Base-by-base conservation (phyloP, 352 stramenopile genomes). In the Phytophthora pluvialis region DNA sequence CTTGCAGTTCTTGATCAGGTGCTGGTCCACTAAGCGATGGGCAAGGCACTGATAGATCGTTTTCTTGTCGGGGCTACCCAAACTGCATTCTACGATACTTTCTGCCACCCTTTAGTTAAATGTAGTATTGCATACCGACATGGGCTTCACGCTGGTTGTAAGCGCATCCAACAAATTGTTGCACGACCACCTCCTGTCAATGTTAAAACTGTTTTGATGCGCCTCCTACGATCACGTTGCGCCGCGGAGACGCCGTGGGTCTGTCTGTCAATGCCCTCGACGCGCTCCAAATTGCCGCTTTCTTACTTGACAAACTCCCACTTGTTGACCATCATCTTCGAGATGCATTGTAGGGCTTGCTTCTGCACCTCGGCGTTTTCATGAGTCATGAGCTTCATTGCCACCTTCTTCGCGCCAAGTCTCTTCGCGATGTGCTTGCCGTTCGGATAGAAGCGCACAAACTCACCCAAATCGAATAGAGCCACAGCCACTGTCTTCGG, bases 321-420 rank as follows among this genome's bases (percentile, higher is more conserved):
- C 72, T 99, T 98, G 72, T 98, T 97, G 36, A 99, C 95, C 93
- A 99, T 98, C 78, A 99, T 98, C 88, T 99, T 99, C 47, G 93
- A 98, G 58, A 99, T 97, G 75, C 95, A 99, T 73, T 98, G 93
- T 31, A 99, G 83, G 16, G 97, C 96, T 78, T 99, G 96, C 78
- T 98, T 97, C 79, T 98, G 95, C n/a, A 99, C 89, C 58, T 99
- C 97, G 0, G 85, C 73, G 76, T 98, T 98, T 54, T 78, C 93
- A 77, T 98, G 93, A 65, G 98, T 98, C 84, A 99, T 98, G 60
- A 99, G 88, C 48, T 95, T 91, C 96, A 99, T 99, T 38, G 97
- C 91, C 47, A 97, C 81, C 67, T 98, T 98, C 81, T 99, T 99
- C 33, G 95, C 97, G 32, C 96, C 97, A 53, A 99, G 80, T 66